Evolutionary conservation across 345 rosid species (phyloP), one percentile per base, ranked within the genome.

Genomic region (Abelmoschus esculentus): DNA sequence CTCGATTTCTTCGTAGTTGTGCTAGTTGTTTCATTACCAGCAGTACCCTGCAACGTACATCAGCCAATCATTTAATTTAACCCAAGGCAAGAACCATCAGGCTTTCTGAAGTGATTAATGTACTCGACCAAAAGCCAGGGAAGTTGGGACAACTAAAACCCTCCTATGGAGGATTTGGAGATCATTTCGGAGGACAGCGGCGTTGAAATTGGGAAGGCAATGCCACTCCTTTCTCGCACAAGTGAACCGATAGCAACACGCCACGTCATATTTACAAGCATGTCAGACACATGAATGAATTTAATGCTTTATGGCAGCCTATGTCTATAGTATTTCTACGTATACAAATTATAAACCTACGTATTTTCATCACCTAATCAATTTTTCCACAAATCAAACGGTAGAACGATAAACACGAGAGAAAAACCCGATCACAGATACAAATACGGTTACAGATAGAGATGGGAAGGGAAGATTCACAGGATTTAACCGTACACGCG

Each of bases 21-120:
- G 78, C 85, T 79, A 11, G 74, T 78, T 40, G 79, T 77, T 75
- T 84, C 96, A 68, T 71, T 78, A 26, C 71, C 64, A 31, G 70
- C 78, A 71, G 57, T 47, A 15, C 59, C 85, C 96, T 89, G 85
- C 65, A 73, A 71, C 28, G 32, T 49, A 67, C 47, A 72, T 14
- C 9, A 70, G 9, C 29, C 32, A 61, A 42, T 62, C 64, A 66
- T 46, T 5, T 44, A 69, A 11, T 18, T 12, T 47, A 47, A 14
- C 17, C 67, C 17, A 40, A 38, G 1, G n/a, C 26, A 22, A 22
- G 26, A 22, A 22, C 26, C 26, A 22, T 0, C 26, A 22, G 26
- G 26, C 26, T 22, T 22, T 22, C 1, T 22, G 26, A 22, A 22
- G 26, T 22, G 26, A 22, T 22, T 22, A 22, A 22, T 22, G 26